Percentiles rank a stretch among this genome's conserved stretches.
Evolutionary conservation across 768 basidiomycete genomes (phyloP).

Genomic region (Kwoniella dendrophila): DNA sequence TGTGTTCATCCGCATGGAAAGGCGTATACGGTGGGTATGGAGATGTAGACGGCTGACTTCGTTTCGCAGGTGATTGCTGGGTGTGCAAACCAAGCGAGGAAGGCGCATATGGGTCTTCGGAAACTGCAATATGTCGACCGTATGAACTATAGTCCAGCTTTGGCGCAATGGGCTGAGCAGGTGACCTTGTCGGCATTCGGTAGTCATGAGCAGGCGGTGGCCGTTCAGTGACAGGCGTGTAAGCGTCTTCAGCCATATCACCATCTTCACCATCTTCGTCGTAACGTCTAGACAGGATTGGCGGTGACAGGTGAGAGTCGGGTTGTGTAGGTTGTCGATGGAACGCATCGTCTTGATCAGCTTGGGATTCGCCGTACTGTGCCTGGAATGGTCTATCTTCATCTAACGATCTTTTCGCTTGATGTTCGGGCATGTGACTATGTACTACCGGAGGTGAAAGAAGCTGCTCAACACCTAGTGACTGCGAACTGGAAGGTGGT

Average conservation of each 20-base stretch:
- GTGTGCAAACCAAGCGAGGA: constrained; percentile 11
- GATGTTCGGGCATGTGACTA: neutral
- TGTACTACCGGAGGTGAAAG: constrained; percentile 9
- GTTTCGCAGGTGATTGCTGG: neutral
- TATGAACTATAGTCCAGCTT: neutral
- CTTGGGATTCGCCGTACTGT: neutral
- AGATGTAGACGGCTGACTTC: neutral
- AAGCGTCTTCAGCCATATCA: neutral
- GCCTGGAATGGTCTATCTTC: neutral
- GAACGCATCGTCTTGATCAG: neutral
- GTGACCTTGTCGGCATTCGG: neutral
- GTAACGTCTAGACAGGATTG: constrained; percentile 10
- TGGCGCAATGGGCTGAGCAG: neutral
- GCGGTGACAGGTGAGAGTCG: constrained; percentile 14
- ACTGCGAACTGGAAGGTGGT: constrained; percentile 1
- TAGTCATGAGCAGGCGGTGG: neutral
- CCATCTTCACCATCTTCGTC: constrained; percentile 24
- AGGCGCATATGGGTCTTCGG: constrained; percentile 15
- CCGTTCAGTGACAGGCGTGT: neutral
- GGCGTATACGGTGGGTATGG: constrained; percentile 3
- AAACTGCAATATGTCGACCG: neutral
- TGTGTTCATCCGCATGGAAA: neutral
- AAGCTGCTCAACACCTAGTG: constrained; percentile 3
- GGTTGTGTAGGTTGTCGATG: neutral
- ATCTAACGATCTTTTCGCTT: neutral